Base-by-base conservation (phyloP, 2,329 filamentous ascomycete genomes). In the Venturia oleaginea region DNA sequence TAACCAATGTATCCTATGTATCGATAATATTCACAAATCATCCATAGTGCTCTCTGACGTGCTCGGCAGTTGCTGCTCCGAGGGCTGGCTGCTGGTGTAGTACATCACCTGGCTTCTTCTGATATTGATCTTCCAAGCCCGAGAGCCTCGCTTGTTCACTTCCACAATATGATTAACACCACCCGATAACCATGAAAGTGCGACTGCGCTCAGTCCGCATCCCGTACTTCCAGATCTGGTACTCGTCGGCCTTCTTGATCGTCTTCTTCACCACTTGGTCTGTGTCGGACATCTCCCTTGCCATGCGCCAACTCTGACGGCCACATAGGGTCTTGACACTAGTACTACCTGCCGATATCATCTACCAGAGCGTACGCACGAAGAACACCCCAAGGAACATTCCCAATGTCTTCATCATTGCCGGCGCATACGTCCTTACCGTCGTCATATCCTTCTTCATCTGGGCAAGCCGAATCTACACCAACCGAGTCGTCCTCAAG, bases 341-440 rank as follows among this genome's bases (percentile, higher is more conserved):
- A 71, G 82, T 95, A 68, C 91, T 91, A 0, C 92, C 92, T 1
- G 87, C 83, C 72, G 92, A 97, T 43, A 75, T 79, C 65, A 88
- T 97, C 75, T 87, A 87, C 73, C 90, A 94, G 74, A 89, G 90
- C 61, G 83, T 89, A 65, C 75, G 78, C 40, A 86, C n/a, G 1
- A 64, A 84, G 65, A 68, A 78, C 62, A 34, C 30, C 19, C 51
- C 51, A 27, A 32, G 27, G 15, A 87, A 91, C 69, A 79, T 86
- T 61, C 90, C 90, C 75, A 94, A 96, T 75, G 85, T 95, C 71
- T 89, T 94, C 77, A 87, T 94, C 72, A 84, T 97, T 69, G 84
- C 85, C 63, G 86, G 89, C 66, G 83, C 84, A 70, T 95, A 95
- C 73, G 76, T 92, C 65, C 78, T 91, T 59, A 91, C 91, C 17